These are phyloP conservation scores for Beta macrorhiza DNA, from an alignment of 179 eudicot species.

Conservation along the genomic window DNA sequence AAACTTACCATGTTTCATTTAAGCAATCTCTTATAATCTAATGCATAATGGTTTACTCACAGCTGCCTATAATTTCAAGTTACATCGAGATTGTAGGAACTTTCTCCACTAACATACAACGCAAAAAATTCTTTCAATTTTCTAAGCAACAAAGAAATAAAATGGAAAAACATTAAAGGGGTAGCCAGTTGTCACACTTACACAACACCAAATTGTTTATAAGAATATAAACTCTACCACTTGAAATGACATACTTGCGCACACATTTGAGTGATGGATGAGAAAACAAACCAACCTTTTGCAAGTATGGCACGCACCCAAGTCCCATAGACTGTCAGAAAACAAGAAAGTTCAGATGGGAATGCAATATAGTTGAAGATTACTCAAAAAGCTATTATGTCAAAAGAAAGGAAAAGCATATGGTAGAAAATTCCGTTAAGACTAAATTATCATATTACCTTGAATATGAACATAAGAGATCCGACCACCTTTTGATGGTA, in stretches of 20 bases:
- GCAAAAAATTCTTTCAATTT: background rate
- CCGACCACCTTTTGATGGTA: constrained; percentile 96
- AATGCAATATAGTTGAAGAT: background rate
- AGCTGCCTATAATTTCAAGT: background rate
- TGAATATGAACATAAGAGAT: constrained; percentile 92
- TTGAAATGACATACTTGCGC: background rate
- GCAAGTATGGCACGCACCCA: constrained; percentile 94
- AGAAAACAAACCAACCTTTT: constrained; percentile 65
- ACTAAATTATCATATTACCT: constrained; percentile 44
- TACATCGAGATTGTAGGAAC: background rate
- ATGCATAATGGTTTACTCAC: background rate
- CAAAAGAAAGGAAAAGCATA: background rate
- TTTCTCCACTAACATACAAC: background rate
- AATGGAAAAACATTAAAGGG: too few species aligned
- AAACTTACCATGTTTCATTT: background rate
- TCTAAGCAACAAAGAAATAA: too few species aligned
- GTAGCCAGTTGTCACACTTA: too few species aligned
- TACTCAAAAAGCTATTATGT: background rate
- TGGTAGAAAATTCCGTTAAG: background rate
- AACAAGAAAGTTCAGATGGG: constrained; percentile 23
- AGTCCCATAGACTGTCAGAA: constrained; percentile 94
- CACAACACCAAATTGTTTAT: too few species aligned
- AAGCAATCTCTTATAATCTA: background rate
- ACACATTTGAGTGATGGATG: background rate
- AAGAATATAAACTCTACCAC: constrained; percentile 8